Evolutionary conservation across 2,329 filamentous ascomycete genomes (phyloP), one percentile per base, ranked within the genome.

Genomic region (Talaromyces sp.): DNA sequence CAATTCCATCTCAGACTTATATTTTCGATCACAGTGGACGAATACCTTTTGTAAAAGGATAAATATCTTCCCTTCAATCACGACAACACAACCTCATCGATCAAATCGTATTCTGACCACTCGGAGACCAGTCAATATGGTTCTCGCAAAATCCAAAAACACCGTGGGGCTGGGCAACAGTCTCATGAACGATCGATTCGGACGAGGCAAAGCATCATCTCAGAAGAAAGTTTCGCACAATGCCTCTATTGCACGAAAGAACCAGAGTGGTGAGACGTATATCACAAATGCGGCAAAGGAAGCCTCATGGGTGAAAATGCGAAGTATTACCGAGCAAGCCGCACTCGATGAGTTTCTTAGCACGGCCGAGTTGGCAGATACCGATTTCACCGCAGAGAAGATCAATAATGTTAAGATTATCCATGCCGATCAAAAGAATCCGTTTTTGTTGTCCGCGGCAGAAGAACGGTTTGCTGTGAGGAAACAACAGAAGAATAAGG

Each of bases 351-450:
- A 99, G 75, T 99, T 99, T 74, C 80, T 99, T 63, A 89, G 89
- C 58, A 99, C 94, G 1, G 95, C 94, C 63, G 92, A 97, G 77
- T 80, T 99, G 66, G 94, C 94, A n/a, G 93, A 91, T 64, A 99
- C 94, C 64, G 94, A 99, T 73, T 99, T 99, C 75, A 97, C 93
- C 1, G 95, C 94, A 28, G 92, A 97, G 80, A 97, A 97, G 82
- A 89, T 96, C 84, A 97, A 93, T 77, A 97, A 95, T 70, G 89
- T 97, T 76, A 97, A 97, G 80, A 97, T 99, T 71, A 97, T 99
- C 66, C 94, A 99, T 73, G 88, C 87, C 64, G 91, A 97, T 73
- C 92, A 97, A 77, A 90, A 89, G 78, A 99, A 99, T 73, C 94
- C 94, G 0, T 99, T 93, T 67, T 80, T 99, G 5, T 80, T 99